phyloP scores from a whole-genome alignment of 139 green algal species.

The Tetradesmus obliquus region DNA sequence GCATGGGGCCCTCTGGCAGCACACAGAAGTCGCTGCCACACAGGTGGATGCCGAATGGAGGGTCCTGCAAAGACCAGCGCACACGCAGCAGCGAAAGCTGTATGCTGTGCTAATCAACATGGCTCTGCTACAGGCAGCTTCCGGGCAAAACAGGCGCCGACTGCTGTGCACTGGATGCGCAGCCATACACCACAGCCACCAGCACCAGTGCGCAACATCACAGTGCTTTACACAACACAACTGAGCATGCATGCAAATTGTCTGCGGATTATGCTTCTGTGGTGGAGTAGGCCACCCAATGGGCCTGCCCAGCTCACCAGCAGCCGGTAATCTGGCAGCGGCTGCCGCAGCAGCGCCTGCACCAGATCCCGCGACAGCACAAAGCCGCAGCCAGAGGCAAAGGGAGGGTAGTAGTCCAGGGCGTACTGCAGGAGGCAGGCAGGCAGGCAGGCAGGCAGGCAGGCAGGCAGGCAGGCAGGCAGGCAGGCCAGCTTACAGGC shows the following conservation, averaged over 20 bases:
- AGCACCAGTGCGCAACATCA: background rate
- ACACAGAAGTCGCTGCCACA: constrained; percentile 61
- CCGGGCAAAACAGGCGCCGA: background rate
- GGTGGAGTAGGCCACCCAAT: too few relatives aligned
- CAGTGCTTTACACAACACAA: too few relatives aligned
- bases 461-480: background rate
- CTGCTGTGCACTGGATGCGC: background rate
- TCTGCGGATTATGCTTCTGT: too few relatives aligned
- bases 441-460: background rate
- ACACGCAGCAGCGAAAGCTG: background rate
- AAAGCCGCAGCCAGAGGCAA: constrained; percentile 75
- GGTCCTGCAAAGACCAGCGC: constrained; percentile 52
- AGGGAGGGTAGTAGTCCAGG: constrained; percentile 73
- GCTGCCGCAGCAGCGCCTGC: constrained; percentile 54
- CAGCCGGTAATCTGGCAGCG: constrained; percentile 72
- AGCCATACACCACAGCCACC: background rate
- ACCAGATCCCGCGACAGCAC: constrained; percentile 71
- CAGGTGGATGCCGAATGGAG: constrained; percentile 78
- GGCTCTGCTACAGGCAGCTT: background rate
- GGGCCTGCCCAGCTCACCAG: constrained; percentile 50
- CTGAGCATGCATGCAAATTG: too few relatives aligned
- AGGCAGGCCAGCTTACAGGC: background rate
- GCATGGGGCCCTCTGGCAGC: constrained; percentile 52
- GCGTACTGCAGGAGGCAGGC: constrained; percentile 58
- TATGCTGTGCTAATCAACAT: background rate